Base-by-base conservation (phyloP, 2,329 filamentous ascomycete genomes). In the Colletotrichum sp. region DNA sequence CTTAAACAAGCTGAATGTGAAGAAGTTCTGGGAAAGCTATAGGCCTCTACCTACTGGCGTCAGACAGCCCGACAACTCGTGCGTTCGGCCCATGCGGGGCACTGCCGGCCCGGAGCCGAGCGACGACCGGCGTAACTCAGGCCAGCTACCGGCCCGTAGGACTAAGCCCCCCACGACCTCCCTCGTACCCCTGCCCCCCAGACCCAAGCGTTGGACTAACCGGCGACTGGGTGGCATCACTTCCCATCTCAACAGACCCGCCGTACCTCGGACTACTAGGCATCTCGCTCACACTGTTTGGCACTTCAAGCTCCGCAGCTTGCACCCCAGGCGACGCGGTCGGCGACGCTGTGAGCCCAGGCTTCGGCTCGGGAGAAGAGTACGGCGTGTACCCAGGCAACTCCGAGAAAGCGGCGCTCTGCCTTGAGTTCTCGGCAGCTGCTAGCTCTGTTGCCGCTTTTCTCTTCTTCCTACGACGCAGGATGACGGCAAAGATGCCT, bases 281-380 rank as follows among this genome's bases (percentile, higher is more conserved):
- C 71, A 74, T 74, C 66, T 74, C 66, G 44, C 71, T 74, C 59
- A 67, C 71, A 21, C 57, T 70, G 8, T 16, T 28, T 1, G 66
- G 71, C 8, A 74, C 71, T 32, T 74, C 71, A 8, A 74, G 66
- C 44, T 74, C 71, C 26, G 71, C 71, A 13, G 59, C 71, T 12
- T 74, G 66, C 1, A 16, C 10, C 8, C 15, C 52, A 13, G 67
- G 71, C 0, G 59, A 32, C 26, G 57, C 13, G 1, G 65, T 57
- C 8, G 71, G 71, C 18, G 67, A 70, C 9, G 15, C 2, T 8
- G 12, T 2, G 24, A 70, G 4, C 16, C 44, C 32, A 1, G 66
- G 66, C 66, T 74, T 70, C 59, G 71, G 71, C 34, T 70, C 71
- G 6, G 66, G 66, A 1, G 71, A 74, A 0, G 59, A 57, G 44